phyloP scores from a whole-genome alignment of 441 rosid genomes.

The Isatis lusitanica region DNA sequence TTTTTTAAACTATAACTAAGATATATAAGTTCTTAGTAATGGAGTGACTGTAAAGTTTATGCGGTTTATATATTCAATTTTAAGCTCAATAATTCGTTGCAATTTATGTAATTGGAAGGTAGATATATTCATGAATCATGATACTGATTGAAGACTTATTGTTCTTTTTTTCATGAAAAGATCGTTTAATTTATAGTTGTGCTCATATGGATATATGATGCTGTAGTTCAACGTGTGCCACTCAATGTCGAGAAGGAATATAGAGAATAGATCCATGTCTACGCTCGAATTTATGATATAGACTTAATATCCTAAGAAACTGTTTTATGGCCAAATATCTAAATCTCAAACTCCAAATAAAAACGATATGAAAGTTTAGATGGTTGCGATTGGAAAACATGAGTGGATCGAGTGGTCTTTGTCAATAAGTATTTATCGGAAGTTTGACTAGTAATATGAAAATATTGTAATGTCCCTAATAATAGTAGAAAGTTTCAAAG shows the following conservation, averaged over 20 bases:
- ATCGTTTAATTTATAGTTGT: neutral
- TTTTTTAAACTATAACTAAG: constrained; percentile 9
- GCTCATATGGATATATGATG: constrained; percentile 8
- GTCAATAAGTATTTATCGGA: constrained; percentile 14
- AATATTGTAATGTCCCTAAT: neutral
- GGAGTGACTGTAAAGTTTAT: constrained; percentile 31
- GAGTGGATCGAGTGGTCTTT: constrained; percentile 23
- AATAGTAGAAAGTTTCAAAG: constrained; percentile 20
- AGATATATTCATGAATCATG: constrained; percentile 18
- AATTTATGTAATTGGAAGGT: constrained; percentile 4
- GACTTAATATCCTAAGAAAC: constrained; percentile 12
- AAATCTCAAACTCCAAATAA: neutral
- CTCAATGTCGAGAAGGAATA: constrained; percentile 21
- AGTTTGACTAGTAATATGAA: constrained; percentile 34
- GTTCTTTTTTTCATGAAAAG: neutral
- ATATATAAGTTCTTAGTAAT: constrained; percentile 19
- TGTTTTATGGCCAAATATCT: neutral
- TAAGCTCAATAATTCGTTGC: constrained; percentile 9
- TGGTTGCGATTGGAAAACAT: constrained; percentile 22
- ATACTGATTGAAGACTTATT: neutral
- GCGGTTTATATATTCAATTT: constrained; percentile 30
- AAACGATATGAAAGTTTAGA: neutral
- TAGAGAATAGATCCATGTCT: constrained; percentile 18
- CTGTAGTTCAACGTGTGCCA: constrained; percentile 34
- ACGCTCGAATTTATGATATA: constrained; percentile 14